phyloP scores from a whole-genome alignment of 345 rosid genomes.

The Melaleuca alternifolia region DNA sequence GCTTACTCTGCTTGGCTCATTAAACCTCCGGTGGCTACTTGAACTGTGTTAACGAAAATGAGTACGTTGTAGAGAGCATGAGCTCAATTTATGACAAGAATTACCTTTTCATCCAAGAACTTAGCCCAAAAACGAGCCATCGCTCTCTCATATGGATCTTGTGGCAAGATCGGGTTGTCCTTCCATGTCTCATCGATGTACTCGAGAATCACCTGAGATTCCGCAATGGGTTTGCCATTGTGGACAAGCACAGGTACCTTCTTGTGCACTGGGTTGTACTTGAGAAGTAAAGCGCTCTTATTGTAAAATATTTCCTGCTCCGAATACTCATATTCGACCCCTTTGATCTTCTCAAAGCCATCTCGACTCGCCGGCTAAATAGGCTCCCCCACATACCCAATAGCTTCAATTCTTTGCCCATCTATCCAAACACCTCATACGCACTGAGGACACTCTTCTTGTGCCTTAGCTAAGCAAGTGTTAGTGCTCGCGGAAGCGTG shows the following conservation, averaged over 20 bases:
- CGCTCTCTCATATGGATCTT: conserved; percentile 12
- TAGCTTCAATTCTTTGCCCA: conserved; percentile 9
- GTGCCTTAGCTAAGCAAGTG: neutral
- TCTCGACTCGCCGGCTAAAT: conserved; percentile 9
- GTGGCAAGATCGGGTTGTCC: conserved; percentile 9
- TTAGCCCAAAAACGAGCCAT: conserved; percentile 22
- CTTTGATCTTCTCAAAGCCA: conserved; percentile 21
- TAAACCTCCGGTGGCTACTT: too few relatives aligned
- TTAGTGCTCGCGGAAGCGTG: too few relatives aligned
- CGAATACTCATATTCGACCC: conserved; percentile 13
- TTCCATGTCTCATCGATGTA: conserved; percentile 30
- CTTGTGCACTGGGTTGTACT: conserved; percentile 19
- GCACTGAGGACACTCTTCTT: neutral
- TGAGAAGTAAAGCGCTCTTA: conserved; percentile 18
- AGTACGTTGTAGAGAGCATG: neutral
- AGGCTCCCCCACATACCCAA: conserved; percentile 13
- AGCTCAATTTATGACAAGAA: neutral
- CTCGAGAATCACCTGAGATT: conserved; percentile 15
- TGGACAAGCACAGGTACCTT: conserved; percentile 26
- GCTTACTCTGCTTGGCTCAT: too few relatives aligned
- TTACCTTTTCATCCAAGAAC: conserved; percentile 23
- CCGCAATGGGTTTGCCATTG: conserved; percentile 8
- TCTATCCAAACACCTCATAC: neutral
- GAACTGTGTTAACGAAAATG: too few relatives aligned
- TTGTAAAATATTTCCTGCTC: conserved; percentile 9